Evolutionary conservation across 176 grass and related monocot species (phyloP).

Genomic region (Alloteropsis semialata): DNA sequence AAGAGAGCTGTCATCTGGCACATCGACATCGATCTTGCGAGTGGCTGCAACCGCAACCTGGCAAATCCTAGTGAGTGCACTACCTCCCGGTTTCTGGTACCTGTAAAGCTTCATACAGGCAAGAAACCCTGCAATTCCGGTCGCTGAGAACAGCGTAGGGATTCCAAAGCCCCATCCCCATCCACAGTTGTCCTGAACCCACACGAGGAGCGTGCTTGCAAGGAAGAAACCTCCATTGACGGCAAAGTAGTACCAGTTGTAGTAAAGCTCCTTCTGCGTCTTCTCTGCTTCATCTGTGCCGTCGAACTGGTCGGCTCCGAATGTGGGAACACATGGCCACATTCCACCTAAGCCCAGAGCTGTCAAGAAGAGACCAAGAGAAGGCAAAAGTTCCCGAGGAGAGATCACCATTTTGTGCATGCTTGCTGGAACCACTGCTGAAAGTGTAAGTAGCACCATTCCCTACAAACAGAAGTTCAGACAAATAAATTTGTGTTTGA

Average conservation of each 20-base stretch:
- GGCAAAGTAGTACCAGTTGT: slow-evolving; percentile 39
- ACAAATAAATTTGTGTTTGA: background rate
- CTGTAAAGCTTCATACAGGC: slow-evolving; percentile 24
- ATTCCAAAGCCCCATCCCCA: slow-evolving; percentile 46
- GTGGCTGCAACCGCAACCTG: slow-evolving; percentile 45
- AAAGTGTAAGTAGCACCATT: slow-evolving; percentile 40
- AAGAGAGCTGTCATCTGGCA: slow-evolving; percentile 26
- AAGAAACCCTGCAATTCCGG: slow-evolving; percentile 31
- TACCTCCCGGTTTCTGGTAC: slow-evolving; percentile 19
- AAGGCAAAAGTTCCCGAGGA: slow-evolving; percentile 28
- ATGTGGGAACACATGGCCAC: slow-evolving; percentile 59
- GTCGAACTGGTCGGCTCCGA: slow-evolving; percentile 77
- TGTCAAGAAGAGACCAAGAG: slow-evolving; percentile 53
- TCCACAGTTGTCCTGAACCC: slow-evolving; percentile 37
- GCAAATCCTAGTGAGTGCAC: slow-evolving; percentile 35
- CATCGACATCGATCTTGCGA: slow-evolving; percentile 13
- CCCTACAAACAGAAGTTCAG: background rate
- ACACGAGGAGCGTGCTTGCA: slow-evolving; percentile 6
- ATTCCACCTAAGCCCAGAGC: slow-evolving; percentile 62
- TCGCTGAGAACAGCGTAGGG: slow-evolving; percentile 28
- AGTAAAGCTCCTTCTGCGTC: slow-evolving; percentile 42
- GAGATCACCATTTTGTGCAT: background rate
- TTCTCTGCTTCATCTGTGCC: slow-evolving; percentile 37
- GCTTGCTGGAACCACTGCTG: slow-evolving; percentile 15
- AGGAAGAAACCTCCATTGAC: slow-evolving; percentile 31